phyloP scores from a whole-genome alignment of 176 grass and related monocot genomes.

The Eragrostis curvula region DNA sequence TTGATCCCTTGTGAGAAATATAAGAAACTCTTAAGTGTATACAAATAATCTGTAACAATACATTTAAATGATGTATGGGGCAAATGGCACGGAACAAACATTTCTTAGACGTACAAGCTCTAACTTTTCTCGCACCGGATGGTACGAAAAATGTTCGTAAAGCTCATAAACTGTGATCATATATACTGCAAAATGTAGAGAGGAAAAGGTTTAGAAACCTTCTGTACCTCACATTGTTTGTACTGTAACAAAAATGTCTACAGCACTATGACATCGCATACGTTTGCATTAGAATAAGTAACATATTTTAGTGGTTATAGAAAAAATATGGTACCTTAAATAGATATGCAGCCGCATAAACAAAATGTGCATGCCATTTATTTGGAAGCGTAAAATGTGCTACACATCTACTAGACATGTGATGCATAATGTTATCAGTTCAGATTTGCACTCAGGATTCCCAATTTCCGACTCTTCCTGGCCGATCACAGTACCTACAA shows the following conservation, averaged over 20 bases:
- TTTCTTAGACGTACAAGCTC: not conserved
- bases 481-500: not conserved
- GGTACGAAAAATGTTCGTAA: not conserved
- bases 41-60: not conserved
- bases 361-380: not conserved
- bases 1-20: too few species aligned
- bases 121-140: not conserved
- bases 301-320: not conserved
- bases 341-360: not conserved
- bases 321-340: not conserved
- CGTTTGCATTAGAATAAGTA: not conserved
- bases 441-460: not conserved
- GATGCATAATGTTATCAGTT: not conserved
- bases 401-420: not conserved
- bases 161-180: not conserved
- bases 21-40: not conserved
- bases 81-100: not conserved
- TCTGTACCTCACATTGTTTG: not conserved
- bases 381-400: not conserved
- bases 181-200: not conserved
- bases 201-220: not conserved
- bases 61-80: not conserved
- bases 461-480: conserved; percentile 2
- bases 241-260: not conserved
- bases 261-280: not conserved